Percentiles rank a stretch among this genome's conserved stretches.
These are phyloP conservation scores for Juglanconis sp. DNA, from an alignment of 2,329 filamentous ascomycete genomes.

Conservation along the genomic window DNA sequence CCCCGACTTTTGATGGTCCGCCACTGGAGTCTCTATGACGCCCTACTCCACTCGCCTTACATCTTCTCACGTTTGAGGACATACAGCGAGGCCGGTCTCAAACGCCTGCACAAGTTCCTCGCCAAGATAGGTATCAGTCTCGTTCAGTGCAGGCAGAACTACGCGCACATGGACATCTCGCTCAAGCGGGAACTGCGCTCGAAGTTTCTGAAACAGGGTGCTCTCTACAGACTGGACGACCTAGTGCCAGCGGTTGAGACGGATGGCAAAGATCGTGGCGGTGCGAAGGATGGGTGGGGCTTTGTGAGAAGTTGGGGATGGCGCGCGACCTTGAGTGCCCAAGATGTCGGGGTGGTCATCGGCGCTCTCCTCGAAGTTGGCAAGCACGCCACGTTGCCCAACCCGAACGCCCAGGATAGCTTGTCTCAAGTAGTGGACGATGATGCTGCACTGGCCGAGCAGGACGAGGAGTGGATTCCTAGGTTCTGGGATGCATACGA, in stretches of 20 bases:
- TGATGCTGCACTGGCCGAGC: constrained; percentile 46
- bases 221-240: constrained; percentile 89
- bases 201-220: constrained; percentile 86
- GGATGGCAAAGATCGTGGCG: constrained; percentile 65
- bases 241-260: constrained; percentile 79
- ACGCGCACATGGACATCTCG: constrained; percentile 98
- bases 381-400: constrained; percentile 43
- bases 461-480: constrained; percentile 62
- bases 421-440: constrained; percentile 39
- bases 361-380: constrained; percentile 92
- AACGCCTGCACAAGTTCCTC: constrained; percentile 86
- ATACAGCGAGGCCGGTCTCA: constrained; percentile 87
- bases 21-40: constrained; percentile 97
- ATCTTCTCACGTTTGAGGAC: constrained; percentile 88
- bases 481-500: constrained; percentile 73
- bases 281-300: constrained; percentile 88
- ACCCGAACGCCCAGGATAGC: constrained; percentile 29
- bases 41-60: constrained; percentile 96
- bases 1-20: constrained; percentile 88
- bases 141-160: constrained; percentile 90
- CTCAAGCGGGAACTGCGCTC: constrained; percentile 83
- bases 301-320: constrained; percentile 98
- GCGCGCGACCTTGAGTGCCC: constrained; percentile 88
- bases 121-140: constrained; percentile 98
- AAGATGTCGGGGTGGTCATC: constrained; percentile 90